Conservation (phyloP, 2,329 filamentous ascomycete genomes). For the Paramyrothecium roridum region DNA sequence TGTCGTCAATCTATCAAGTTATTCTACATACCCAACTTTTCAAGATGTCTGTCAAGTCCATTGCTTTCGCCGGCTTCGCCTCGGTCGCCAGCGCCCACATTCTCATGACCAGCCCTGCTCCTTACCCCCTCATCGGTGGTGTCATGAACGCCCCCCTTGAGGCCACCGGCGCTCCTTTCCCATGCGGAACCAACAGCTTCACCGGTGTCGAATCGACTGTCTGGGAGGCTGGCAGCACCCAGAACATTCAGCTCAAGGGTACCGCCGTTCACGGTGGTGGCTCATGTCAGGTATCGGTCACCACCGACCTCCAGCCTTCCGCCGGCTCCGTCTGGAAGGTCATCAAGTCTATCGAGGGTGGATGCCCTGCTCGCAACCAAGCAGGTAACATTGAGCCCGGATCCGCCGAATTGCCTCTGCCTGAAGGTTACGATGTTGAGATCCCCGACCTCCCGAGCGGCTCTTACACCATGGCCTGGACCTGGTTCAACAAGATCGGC, state of each 20-base stretch:
- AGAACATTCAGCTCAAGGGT: slow-evolving; percentile 62
- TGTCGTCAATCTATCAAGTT: neutral
- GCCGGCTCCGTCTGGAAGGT: slow-evolving; percentile 76
- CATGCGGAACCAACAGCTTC: slow-evolving; percentile 62
- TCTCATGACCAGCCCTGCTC: slow-evolving; percentile 64
- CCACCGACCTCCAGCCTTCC: slow-evolving; percentile 69
- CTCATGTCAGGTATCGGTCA: slow-evolving; percentile 85
- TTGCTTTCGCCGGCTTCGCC: slow-evolving; percentile 47
- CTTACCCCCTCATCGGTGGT: slow-evolving; percentile 42
- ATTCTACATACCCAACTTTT: slow-evolving; percentile 12
- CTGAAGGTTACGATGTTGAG: slow-evolving; percentile 63
- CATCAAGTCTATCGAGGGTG: slow-evolving; percentile 82
- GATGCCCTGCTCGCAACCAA: slow-evolving; percentile 66
- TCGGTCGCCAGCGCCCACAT: slow-evolving; percentile 70
- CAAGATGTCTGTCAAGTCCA: slow-evolving; percentile 41
- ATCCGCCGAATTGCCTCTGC: slow-evolving; percentile 37
- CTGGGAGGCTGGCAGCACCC: slow-evolving; percentile 20
- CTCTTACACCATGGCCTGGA: slow-evolving; percentile 81
- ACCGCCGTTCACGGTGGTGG: slow-evolving; percentile 84
- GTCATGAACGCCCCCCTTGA: slow-evolving; percentile 62
- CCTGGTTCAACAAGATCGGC: slow-evolving; percentile 90
- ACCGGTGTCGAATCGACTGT: slow-evolving; percentile 41
- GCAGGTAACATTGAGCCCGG: slow-evolving; percentile 53
- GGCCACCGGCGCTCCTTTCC: slow-evolving; percentile 64
- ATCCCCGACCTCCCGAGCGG: slow-evolving; percentile 76